Base-by-base conservation (phyloP, 495 filamentous ascomycete species). In the Aspergillus leporis region DNA sequence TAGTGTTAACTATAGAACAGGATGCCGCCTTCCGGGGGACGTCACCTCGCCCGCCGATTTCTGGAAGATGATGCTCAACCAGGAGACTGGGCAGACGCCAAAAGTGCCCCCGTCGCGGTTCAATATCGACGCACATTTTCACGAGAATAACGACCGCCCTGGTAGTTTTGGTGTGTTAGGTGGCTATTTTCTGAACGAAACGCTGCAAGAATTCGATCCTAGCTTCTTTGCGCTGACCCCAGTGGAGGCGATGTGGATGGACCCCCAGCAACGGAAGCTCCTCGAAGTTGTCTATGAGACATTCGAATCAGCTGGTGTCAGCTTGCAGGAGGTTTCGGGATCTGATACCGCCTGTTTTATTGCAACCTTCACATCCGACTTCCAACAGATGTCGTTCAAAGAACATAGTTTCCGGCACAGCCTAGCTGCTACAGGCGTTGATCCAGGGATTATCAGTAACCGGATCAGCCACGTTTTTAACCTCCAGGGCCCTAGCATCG, bases 191-290 rank as follows among this genome's bases (percentile, higher is more conserved):
- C 68, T 80, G 0, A 69, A 81, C 51, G 73, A 83, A 53, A 66
- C 72, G 9, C 63, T 68, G 22, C 67, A 67, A 16, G 30, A 31
- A 6, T 86, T 86, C 53, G 83, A 86, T 59, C 68, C 78, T 0
- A 19, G 55, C 45, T 81, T 86, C 65, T 76, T 75, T 57, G 54
- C 55, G 16, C 65, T 73, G n/a, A 63, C 63, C 0, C 61, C 65
- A 3, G 55, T 52, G 21, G 74, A 75, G 41, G 73, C 71, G 4
- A 56, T 59, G 10, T 58, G 61, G 3, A 71, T 76, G 63, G 74
- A 76, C 53, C 71, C 74, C 5, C 69, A 74, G 38, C 74, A 76
- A 38, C 63, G 71, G 12, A 62, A 72, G 0, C 48, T 68, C 3
- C 45, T 76, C 8, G 74, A 77, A 55, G 60, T 67, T 1, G 52